phyloP scores from a whole-genome alignment of 345 rosid species.

The Pistacia atlantica region DNA sequence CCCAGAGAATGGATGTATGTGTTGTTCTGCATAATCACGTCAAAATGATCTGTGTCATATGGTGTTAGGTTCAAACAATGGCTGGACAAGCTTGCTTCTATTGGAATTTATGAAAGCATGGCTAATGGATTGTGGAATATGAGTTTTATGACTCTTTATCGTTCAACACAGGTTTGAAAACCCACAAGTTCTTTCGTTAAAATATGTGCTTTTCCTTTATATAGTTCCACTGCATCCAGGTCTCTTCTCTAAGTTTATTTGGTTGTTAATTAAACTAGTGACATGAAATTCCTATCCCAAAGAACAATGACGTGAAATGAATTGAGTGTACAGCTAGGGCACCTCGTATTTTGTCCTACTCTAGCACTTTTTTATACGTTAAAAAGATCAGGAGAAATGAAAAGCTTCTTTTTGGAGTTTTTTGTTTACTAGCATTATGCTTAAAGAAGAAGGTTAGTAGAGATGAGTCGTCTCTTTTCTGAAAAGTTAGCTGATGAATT shows the following conservation, averaged over 20 bases:
- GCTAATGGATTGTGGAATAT: conserved; percentile 52
- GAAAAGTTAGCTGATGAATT: background rate
- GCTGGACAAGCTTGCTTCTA: conserved; percentile 43
- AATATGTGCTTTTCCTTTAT: background rate
- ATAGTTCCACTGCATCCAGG: background rate
- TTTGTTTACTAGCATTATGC: background rate
- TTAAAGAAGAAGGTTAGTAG: background rate
- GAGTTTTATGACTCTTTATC: conserved; percentile 49
- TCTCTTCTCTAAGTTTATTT: background rate
- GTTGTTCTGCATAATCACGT: background rate
- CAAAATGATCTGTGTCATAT: conserved; percentile 9
- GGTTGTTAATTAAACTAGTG: background rate
- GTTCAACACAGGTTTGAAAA: conserved; percentile 48
- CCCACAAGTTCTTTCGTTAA: background rate
- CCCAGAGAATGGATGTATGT: background rate
- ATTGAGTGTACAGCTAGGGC: background rate
- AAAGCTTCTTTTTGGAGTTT: background rate
- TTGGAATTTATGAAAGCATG: conserved; percentile 37
- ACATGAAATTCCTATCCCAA: too few species aligned
- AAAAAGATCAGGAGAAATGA: background rate
- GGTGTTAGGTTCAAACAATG: conserved; percentile 48
- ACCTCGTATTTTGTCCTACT: background rate
- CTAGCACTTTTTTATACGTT: too few species aligned
- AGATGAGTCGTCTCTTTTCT: background rate
- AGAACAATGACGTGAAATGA: background rate